Base-by-base conservation (phyloP, 225 moss, liverwort and hornwort species). In the Sphagnum tenellum region DNA sequence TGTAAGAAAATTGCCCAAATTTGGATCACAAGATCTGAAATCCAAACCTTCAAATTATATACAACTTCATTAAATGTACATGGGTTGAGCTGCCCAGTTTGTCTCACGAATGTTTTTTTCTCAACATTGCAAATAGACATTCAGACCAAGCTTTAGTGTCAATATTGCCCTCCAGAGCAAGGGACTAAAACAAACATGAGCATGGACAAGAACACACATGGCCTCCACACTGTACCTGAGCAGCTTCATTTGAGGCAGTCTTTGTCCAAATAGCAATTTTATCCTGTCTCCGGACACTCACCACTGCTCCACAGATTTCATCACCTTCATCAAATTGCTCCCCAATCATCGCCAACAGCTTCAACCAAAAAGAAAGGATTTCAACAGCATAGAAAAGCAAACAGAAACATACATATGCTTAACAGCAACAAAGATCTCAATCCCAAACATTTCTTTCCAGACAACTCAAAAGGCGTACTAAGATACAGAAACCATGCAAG, bases 241-340 rank as follows among this genome's bases (percentile, higher is more conserved):
- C 91, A 47, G 88, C 70, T 72, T 92, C 94, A 62, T 95, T 92
- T 5, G 91, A 84, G 6, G 94, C 91, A 47, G 89, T 95, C 75
- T 95, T 95, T 4, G 94, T 95, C 94, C 94, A 95, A 72, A 95
- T 76, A 12, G 94, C 92, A 46, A 95, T 79, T 80, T 88, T 95
- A 55, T 95, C 94, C 72, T 95, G 94, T 55, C 79, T 80, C 69
- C 94, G 81, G 7, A 91, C 89, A 71, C 94, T 95, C 60, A 89
- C 91, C 10, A 95, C 94, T 59, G 87, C 89, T 70, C 91, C 91
- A 66, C 94, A 95, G 46, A 95, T 89, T 56, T 95, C 94, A 68
- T 95, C 89, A 47, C 87, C 75, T 75, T 89, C 91, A 3, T 91
- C 94, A 64, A 95, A 95, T 73, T 91, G 94, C 81, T 91, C 94